Evolutionary conservation across 306 rosid species (phyloP).

Genomic region (Dryas alaskensis): DNA sequence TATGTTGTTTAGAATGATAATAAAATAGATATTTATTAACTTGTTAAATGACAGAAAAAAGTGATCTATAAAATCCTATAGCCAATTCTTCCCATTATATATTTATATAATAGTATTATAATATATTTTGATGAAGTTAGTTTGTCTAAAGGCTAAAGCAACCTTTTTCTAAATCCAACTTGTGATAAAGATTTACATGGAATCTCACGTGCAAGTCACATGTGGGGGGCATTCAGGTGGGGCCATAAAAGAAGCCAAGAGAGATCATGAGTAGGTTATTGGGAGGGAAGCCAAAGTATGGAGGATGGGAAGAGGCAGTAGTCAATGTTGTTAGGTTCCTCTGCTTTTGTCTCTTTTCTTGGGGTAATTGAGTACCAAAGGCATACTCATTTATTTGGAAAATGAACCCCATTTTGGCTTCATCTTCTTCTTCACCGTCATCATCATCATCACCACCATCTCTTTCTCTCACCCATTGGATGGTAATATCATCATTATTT

Average conservation of each 20-base stretch:
- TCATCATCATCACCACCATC: constrained; percentile 32
- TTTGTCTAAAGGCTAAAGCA: neutral
- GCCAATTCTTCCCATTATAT: no score
- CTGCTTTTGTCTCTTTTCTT: constrained; percentile 59
- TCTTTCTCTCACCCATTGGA: constrained; percentile 24
- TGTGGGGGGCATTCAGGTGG: neutral
- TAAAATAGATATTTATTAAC: no score
- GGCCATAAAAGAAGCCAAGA: constrained; percentile 24
- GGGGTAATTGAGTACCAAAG: constrained; percentile 71
- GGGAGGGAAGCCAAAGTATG: constrained; percentile 25
- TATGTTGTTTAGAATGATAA: no score
- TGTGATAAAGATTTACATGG: neutral
- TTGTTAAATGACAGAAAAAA: no score
- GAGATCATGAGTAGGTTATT: constrained; percentile 23
- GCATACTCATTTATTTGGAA: constrained; percentile 71
- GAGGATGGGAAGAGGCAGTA: constrained; percentile 27
- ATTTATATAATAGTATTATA: no score
- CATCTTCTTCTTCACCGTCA: constrained; percentile 50
- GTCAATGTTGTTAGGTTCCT: constrained; percentile 70
- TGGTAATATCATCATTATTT: constrained; percentile 32
- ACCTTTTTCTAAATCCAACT: neutral
- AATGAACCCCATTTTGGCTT: constrained; percentile 63
- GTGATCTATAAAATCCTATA: no score
- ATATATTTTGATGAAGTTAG: neutral
- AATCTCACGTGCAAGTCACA: constrained; percentile 13